Evolutionary conservation across 2,329 filamentous ascomycete species (phyloP).

Genomic region (Amauroascus niger): DNA sequence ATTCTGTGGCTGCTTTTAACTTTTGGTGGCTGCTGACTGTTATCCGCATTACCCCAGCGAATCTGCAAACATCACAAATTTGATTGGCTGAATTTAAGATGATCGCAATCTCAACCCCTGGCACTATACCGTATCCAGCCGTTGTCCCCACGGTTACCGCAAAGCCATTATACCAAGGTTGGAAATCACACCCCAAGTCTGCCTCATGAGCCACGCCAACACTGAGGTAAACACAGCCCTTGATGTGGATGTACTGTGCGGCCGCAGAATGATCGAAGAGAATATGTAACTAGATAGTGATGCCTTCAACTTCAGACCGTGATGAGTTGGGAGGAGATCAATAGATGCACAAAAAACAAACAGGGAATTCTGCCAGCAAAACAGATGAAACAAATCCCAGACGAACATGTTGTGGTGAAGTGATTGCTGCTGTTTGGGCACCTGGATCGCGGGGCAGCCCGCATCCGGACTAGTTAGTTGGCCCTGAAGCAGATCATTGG

Average conservation of each 20-base stretch:
- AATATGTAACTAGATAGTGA: too few species aligned
- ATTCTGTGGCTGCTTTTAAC: background rate
- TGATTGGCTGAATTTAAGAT: background rate
- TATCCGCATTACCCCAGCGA: background rate
- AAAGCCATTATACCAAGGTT: too few species aligned
- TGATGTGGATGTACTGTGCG: too few species aligned
- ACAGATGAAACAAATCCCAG: background rate
- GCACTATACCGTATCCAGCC: conserved; percentile 1
- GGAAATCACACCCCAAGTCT: too few species aligned
- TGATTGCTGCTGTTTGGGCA: background rate
- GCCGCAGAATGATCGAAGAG: too few species aligned
- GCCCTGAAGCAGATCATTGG: background rate
- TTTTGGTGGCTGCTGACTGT: background rate
- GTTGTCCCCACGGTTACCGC: background rate
- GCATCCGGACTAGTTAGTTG: background rate
- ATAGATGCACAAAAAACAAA: background rate
- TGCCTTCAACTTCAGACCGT: background rate
- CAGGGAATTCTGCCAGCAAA: background rate
- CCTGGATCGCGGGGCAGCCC: background rate
- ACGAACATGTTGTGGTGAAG: background rate
- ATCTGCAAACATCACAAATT: background rate
- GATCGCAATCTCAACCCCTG: conserved; percentile 11
- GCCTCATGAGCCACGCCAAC: too few species aligned
- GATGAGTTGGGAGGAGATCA: background rate
- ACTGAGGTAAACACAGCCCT: too few species aligned